Conservation (phyloP, 352 stramenopile genomes). For the Blastocystis sp. region DNA sequence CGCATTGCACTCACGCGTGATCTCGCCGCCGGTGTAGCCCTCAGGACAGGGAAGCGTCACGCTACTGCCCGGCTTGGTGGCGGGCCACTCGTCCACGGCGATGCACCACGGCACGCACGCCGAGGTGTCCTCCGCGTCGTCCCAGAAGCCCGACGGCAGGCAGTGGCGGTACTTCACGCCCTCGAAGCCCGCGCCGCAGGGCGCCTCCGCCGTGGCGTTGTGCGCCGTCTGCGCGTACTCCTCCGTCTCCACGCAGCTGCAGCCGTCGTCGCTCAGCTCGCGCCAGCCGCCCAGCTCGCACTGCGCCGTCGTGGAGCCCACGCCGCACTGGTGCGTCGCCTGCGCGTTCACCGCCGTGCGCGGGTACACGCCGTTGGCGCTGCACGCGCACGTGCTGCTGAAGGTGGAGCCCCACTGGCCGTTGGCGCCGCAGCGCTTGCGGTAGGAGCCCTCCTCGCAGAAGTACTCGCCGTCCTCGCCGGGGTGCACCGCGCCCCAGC, state of each 20-base stretch:
- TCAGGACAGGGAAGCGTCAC: slow-evolving; percentile 6
- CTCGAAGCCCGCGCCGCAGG: neutral
- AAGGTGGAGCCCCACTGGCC: neutral
- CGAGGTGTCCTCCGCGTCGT: slow-evolving; percentile 7
- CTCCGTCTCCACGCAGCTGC: neutral
- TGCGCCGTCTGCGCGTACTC: neutral
- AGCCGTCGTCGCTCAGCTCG: neutral
- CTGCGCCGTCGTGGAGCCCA: neutral
- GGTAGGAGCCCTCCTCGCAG: slow-evolving; percentile 1
- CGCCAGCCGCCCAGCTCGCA: neutral
- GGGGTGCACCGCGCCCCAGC: neutral
- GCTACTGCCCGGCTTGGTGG: neutral
- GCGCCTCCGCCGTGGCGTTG: too few species aligned
- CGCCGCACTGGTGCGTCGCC: neutral
- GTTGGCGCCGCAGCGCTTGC: neutral
- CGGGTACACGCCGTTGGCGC: neutral
- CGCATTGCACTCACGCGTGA: slow-evolving; percentile 24
- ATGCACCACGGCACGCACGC: neutral
- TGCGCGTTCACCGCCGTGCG: neutral
- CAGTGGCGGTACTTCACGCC: slow-evolving; percentile 4
- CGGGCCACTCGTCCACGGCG: neutral
- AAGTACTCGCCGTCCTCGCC: neutral
- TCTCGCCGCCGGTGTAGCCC: neutral
- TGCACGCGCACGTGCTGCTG: neutral
- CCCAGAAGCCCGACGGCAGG: neutral